Conservation (phyloP, 352 stramenopile genomes). For the Phytophthora pistaciae region DNA sequence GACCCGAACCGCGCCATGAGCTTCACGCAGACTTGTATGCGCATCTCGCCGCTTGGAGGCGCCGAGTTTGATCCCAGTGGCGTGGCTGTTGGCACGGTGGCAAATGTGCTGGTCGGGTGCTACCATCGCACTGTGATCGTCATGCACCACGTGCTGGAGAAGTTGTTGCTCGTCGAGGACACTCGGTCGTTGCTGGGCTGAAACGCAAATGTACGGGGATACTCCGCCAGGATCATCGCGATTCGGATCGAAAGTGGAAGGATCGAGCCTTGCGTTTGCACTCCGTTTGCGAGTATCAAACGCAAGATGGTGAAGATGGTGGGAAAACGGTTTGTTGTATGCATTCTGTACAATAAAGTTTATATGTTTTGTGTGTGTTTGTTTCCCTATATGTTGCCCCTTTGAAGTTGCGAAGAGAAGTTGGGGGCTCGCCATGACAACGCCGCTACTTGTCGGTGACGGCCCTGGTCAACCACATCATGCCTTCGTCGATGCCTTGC, state of each 20-base stretch:
- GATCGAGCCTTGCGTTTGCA: conserved; percentile 31
- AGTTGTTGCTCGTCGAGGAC: conserved; percentile 40
- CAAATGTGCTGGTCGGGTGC: conserved; percentile 41
- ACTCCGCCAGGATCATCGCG: conserved; percentile 3
- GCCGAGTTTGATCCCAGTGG: conserved; percentile 23
- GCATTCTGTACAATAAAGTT: conserved; percentile 29
- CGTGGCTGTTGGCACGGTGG: conserved; percentile 33
- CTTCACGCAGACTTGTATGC: conserved; percentile 41
- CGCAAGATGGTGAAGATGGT: conserved; percentile 38
- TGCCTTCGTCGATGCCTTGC: conserved; percentile 52
- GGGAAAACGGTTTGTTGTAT: conserved; percentile 28
- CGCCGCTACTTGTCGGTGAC: conserved; percentile 26
- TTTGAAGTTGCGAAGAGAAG: conserved; percentile 16
- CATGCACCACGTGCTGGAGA: conserved; percentile 43
- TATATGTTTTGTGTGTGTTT: conserved; percentile 8
- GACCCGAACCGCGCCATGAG: conserved; percentile 29
- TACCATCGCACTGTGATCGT: conserved; percentile 41
- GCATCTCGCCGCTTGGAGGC: conserved; percentile 24
- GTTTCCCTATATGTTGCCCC: neutral
- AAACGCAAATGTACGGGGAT: conserved; percentile 32
- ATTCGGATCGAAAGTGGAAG: conserved; percentile 13
- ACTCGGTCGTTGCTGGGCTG: conserved; percentile 21
- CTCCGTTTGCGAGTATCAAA: conserved; percentile 19
- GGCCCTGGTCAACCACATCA: conserved; percentile 51
- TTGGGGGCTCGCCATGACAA: conserved; percentile 10